A percentile compares a stretch with the other conserved stretches of the same genome.
These are phyloP conservation scores for Camelina hispida DNA, from an alignment of 345 rosid species.

Conservation along the genomic window DNA sequence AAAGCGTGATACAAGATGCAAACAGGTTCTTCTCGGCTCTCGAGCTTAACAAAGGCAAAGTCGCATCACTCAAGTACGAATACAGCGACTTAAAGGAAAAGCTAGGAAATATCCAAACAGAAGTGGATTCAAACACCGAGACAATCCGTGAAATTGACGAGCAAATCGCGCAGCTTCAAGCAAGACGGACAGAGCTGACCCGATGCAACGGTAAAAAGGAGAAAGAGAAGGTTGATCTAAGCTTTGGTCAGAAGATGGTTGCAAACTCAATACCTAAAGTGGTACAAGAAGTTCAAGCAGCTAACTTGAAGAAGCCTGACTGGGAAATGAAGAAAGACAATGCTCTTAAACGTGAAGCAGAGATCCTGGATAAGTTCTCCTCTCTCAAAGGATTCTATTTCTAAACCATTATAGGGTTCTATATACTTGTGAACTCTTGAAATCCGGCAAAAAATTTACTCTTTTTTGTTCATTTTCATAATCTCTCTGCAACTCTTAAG, in stretches of 20 bases:
- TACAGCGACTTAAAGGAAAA: conserved; percentile 63
- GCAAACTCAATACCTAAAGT: conserved; percentile 57
- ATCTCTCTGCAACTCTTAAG: not conserved
- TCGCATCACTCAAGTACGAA: conserved; percentile 59
- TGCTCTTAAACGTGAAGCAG: conserved; percentile 57
- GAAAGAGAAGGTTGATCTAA: conserved; percentile 50
- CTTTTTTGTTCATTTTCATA: not conserved
- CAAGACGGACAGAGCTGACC: conserved; percentile 50
- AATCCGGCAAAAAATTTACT: not conserved
- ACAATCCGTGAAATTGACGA: conserved; percentile 59
- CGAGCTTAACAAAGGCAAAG: conserved; percentile 61
- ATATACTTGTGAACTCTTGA: conserved; percentile 3
- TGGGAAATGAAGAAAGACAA: conserved; percentile 62
- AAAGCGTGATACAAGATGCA: conserved; percentile 51
- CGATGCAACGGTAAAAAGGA: conserved; percentile 47
- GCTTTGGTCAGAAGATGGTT: conserved; percentile 52
- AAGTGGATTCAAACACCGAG: conserved; percentile 50
- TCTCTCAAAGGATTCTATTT: conserved; percentile 57
- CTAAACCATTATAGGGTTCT: not conserved
- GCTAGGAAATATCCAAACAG: conserved; percentile 52
- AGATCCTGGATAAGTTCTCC: conserved; percentile 61
- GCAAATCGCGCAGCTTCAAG: conserved; percentile 60
- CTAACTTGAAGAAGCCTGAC: conserved; percentile 53
- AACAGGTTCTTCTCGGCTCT: conserved; percentile 52
- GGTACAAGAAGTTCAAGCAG: conserved; percentile 61